Percentiles rank a stretch among this genome's conserved stretches.
phyloP scores from a whole-genome alignment of 1,139 yeast species.

The Magnusiomyces paraingens region DNA sequence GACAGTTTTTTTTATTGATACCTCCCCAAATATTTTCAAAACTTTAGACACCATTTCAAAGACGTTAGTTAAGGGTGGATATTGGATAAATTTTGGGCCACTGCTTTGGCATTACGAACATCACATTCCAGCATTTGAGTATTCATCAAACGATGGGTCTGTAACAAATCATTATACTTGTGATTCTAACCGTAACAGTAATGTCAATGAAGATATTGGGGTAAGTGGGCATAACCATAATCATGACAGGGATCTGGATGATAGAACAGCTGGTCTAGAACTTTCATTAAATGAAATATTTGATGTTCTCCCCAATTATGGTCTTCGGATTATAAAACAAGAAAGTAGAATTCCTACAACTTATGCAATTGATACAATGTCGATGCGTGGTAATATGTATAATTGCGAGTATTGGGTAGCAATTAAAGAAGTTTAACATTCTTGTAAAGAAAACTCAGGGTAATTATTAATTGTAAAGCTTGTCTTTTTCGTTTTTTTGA shows the following conservation, averaged over 20 bases:
- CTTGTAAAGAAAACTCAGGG: too few relatives aligned
- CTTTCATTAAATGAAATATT: conserved; percentile 55
- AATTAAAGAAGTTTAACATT: conserved; percentile 14
- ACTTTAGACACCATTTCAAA: conserved; percentile 55
- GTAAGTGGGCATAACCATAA: neutral
- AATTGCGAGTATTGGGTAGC: conserved; percentile 73
- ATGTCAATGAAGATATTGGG: neutral
- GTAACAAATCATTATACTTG: too few relatives aligned
- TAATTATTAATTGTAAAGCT: too few relatives aligned
- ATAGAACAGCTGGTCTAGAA: conserved; percentile 50
- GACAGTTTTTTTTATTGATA: conserved; percentile 76
- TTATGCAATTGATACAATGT: conserved; percentile 49
- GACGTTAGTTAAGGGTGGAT: conserved; percentile 48
- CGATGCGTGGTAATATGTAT: conserved; percentile 55
- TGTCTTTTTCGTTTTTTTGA: too few relatives aligned
- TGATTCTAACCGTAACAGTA: conserved; percentile 12
- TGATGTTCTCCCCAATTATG: conserved; percentile 42
- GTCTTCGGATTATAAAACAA: conserved; percentile 47
- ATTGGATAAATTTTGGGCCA: conserved; percentile 85
- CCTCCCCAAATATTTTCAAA: conserved; percentile 65
- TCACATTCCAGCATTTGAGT: conserved; percentile 29
- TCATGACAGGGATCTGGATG: conserved; percentile 28
- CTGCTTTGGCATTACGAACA: conserved; percentile 80
- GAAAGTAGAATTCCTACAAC: conserved; percentile 43
- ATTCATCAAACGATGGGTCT: too few relatives aligned